Evolutionary conservation across 2,329 filamentous ascomycete species (phyloP).

Genomic region (Penicillium thymicola): DNA sequence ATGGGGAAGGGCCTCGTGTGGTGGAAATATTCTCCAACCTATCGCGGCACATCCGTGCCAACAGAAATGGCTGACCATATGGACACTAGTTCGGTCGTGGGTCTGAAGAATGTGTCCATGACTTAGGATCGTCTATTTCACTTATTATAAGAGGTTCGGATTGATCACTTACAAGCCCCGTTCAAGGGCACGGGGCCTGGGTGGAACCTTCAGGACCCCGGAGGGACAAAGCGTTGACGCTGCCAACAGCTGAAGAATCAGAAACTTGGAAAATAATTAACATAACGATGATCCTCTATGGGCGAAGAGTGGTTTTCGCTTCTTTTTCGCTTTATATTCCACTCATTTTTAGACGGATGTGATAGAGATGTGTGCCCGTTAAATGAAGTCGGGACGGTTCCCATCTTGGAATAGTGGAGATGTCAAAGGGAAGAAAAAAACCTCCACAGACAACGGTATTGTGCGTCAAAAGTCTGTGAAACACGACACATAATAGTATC

Average conservation of each 20-base stretch:
- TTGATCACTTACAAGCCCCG: not conserved
- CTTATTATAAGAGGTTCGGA: not conserved
- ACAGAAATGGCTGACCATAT: no score
- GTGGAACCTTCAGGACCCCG: not conserved
- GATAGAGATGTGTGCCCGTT: not conserved
- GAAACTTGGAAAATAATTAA: not conserved
- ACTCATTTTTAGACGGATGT: not conserved
- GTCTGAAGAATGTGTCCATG: not conserved
- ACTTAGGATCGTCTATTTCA: not conserved
- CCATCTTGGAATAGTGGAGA: not conserved
- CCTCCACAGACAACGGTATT: no score
- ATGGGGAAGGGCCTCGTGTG: no score
- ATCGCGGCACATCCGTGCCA: no score
- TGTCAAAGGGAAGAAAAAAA: no score
- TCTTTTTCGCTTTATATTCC: not conserved
- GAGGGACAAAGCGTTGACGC: not conserved
- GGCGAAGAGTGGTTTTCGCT: not conserved
- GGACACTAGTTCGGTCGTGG: no score
- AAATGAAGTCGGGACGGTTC: not conserved
- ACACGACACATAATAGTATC: no score
- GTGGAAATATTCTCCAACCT: no score
- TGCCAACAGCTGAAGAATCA: not conserved
- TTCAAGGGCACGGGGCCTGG: conserved; percentile 1
- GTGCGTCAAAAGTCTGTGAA: no score
- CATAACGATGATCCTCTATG: not conserved